Percentiles rank a stretch among this genome's conserved stretches.
phyloP scores from a whole-genome alignment of 2,329 filamentous ascomycete genomes.

The Neofusicoccum sp. region DNA sequence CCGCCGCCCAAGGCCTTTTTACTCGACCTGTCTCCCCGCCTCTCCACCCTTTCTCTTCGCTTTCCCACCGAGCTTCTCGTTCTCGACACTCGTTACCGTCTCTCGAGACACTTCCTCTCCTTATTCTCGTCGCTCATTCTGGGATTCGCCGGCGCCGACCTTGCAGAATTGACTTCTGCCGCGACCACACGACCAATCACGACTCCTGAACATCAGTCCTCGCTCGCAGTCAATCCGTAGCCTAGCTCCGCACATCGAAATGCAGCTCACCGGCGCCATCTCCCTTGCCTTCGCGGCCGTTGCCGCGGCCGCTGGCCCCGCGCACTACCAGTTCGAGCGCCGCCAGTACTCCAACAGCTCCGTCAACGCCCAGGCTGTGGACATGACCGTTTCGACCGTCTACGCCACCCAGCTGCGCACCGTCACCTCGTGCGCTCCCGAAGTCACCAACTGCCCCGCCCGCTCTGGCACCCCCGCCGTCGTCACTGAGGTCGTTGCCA shows the following conservation, averaged over 20 bases:
- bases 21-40: slow-evolving; percentile 14
- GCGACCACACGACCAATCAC: slow-evolving; percentile 24
- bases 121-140: slow-evolving; percentile 40
- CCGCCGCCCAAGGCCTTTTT: not conserved
- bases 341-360: slow-evolving; percentile 16
- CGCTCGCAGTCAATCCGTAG: slow-evolving; percentile 25
- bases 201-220: slow-evolving; percentile 23
- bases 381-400: slow-evolving; percentile 19
- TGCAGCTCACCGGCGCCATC: slow-evolving; percentile 25
- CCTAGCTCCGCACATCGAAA: slow-evolving; percentile 22
- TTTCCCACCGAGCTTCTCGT: slow-evolving; percentile 28
- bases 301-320: slow-evolving; percentile 29
- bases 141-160: slow-evolving; percentile 26
- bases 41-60: slow-evolving; percentile 22
- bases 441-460: slow-evolving; percentile 21
- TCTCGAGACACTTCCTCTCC: slow-evolving; percentile 35
- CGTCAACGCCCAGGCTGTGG: slow-evolving; percentile 12
- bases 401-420: slow-evolving; percentile 18
- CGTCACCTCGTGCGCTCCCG: slow-evolving; percentile 16
- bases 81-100: slow-evolving; percentile 32
- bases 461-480: slow-evolving; percentile 19
- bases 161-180: slow-evolving; percentile 34
- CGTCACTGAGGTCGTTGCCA: slow-evolving; percentile 24
- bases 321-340: slow-evolving; percentile 20
- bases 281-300: slow-evolving; percentile 20